Evolutionary conservation across 2,329 filamentous ascomycete species (phyloP).

Genomic region (Fusarium lateritium): DNA sequence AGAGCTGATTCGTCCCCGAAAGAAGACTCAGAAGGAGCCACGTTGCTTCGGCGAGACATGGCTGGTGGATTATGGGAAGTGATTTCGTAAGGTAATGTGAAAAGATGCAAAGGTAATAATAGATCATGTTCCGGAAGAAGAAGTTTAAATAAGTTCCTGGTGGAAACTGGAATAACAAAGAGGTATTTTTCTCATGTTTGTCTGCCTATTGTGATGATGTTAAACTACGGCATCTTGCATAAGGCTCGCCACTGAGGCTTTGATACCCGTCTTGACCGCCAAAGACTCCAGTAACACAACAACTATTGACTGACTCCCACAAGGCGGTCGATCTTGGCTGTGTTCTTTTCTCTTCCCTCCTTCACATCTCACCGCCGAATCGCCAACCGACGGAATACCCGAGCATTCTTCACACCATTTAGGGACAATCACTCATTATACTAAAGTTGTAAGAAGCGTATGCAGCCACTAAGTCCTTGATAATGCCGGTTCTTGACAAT

Average conservation of each 20-base stretch:
- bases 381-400: neutral
- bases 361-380: neutral
- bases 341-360: too few species aligned
- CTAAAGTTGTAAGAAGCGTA: too few species aligned
- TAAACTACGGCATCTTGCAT: too few species aligned
- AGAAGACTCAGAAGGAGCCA: neutral
- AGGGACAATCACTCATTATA: too few species aligned
- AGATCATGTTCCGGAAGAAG: too few species aligned
- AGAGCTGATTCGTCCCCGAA: neutral
- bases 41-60: neutral
- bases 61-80: neutral
- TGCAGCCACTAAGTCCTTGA: too few species aligned
- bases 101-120: too few species aligned
- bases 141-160: too few species aligned
- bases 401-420: too few species aligned
- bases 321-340: neutral
- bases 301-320: neutral
- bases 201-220: neutral
- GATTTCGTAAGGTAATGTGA: too few species aligned
- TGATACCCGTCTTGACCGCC: neutral
- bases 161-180: too few species aligned
- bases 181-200: too few species aligned
- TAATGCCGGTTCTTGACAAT: neutral
- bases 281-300: neutral
- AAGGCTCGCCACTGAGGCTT: neutral